Evolutionary conservation across 2,329 filamentous ascomycete species (phyloP), one percentile per base, ranked within the genome.

Genomic region (Orbilia javanica): DNA sequence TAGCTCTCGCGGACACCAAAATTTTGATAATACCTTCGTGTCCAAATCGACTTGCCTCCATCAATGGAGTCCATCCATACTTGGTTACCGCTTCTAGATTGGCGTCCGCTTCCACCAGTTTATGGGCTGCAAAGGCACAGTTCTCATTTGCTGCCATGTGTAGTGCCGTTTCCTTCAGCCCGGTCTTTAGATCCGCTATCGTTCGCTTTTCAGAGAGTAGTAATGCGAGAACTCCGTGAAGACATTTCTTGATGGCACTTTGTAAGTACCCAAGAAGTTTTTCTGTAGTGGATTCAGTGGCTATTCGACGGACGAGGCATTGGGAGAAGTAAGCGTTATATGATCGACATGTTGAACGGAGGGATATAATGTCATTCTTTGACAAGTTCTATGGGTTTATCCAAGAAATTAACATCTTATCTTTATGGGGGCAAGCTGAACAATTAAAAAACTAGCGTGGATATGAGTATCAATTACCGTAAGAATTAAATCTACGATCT

Each of bases 61-160:
- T 60, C 55, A 60, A 60, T 6, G 55, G 55, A 3, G 55, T 60
- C 55, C 55, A 60, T 3, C 55, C 55, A 27, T 60, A 60, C 13
- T 60, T 60, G 2, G 55, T 60, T 25, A 60, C 55, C 13, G 55
- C 55, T 60, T 60, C 55, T 15, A 60, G 18, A 20, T 60, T 42
- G 4, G 55, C 55, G 1, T 60, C 20, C 4, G 31, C 31, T 7
- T 60, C 55, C 20, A 60, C 55, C 8, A 60, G 20, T 11, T 42
- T 60, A 0, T 11, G 55, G 27, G 34, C 34, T 3, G 55, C 55
- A 11, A 60, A 60, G 3, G 15, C 34, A n/a, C 55, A 60, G 20
- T 60, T 60, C 22, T 60, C 55, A n/a, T 60, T 60, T 20, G 55
- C 55, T n/a, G 55, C 55, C 55, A 60, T 60, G 27, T 60, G 55